These are phyloP conservation scores for Phoma sp. DNA, from an alignment of 2,329 filamentous ascomycete species.

Conservation along the genomic window DNA sequence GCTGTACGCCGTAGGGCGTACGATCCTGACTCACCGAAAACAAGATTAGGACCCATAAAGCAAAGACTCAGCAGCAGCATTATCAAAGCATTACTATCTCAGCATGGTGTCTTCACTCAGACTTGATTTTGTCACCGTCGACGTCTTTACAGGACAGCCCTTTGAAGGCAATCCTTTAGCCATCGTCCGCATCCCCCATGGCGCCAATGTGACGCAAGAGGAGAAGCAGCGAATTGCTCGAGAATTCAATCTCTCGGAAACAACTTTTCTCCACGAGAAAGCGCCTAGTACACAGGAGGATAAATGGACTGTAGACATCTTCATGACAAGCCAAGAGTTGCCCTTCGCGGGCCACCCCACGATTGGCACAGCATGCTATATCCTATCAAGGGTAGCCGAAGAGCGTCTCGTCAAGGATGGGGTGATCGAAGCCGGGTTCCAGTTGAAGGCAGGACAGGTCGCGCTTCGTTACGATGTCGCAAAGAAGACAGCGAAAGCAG, in stretches of 20 bases:
- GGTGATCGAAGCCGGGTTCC: slow-evolving; percentile 46
- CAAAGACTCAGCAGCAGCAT: neutral
- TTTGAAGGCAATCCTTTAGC: slow-evolving; percentile 62
- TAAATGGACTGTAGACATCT: slow-evolving; percentile 60
- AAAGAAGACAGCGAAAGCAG: slow-evolving; percentile 60
- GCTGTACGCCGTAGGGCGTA: too few species aligned
- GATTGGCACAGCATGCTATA: slow-evolving; percentile 61
- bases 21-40: neutral
- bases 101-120: slow-evolving; percentile 25
- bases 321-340: slow-evolving; percentile 57
- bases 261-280: slow-evolving; percentile 59
- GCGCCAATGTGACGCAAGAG: slow-evolving; percentile 49
- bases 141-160: slow-evolving; percentile 57
- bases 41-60: neutral
- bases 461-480: slow-evolving; percentile 49
- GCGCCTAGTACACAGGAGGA: slow-evolving; percentile 23
- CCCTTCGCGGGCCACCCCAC: slow-evolving; percentile 65
- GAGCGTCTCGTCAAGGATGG: slow-evolving; percentile 24
- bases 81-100: neutral
- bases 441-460: slow-evolving; percentile 55
- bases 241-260: slow-evolving; percentile 66
- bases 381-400: slow-evolving; percentile 42
- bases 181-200: slow-evolving; percentile 57
- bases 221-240: slow-evolving; percentile 61
- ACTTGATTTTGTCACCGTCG: slow-evolving; percentile 48